Base-by-base conservation (phyloP, 768 basidiomycete genomes). In the Mycena vulgaris region DNA sequence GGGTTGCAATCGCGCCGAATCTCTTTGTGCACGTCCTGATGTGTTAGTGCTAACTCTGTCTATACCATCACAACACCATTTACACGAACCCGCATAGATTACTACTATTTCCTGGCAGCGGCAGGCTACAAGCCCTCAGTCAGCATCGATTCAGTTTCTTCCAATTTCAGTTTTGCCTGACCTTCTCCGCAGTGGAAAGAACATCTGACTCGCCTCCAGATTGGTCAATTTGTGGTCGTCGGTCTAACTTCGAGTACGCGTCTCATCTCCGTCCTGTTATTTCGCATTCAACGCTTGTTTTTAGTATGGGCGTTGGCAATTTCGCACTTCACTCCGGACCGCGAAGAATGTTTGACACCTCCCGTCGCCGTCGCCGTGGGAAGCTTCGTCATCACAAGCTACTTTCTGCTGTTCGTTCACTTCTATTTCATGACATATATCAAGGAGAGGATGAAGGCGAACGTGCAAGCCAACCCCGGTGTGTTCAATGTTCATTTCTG, bases 21-120 rank as follows among this genome's bases (percentile, higher is more conserved):
- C 85, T 98, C 69, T 82, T 87, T 68, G 97, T 99, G 51, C 97
- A 99, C 82, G 96, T 99, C 78, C 83, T 98, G 75, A 99, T 99
- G 97, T 98, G 95, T 96, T 81, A 79, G 93, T 87, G 23, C 5
- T 21, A 40, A 25, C 3, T n/a, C 31, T 17, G 3, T 4, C 16
- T 35, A 31, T 25, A 51, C 4, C 30, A 21, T 23, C 53, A 27
- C 35, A 19, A 11, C 40, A 21, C 5, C 14, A 37, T 37, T 42
- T 14, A 33, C n/a, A 56, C 16, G 25, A 4, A n/a, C 28, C 25
- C 30, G 51, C 55, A 7, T 75, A 97, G 96, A 99, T 84, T 99
- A 99, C 82, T 99, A 99, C 84, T 99, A 99, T 84, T 98, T 93
- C 82, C 95, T 95, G 19, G 98, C 97, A 62, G 96, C 97, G 61